Base-by-base conservation (phyloP, 106 monocot genomes). In the Triglochin maritima region DNA sequence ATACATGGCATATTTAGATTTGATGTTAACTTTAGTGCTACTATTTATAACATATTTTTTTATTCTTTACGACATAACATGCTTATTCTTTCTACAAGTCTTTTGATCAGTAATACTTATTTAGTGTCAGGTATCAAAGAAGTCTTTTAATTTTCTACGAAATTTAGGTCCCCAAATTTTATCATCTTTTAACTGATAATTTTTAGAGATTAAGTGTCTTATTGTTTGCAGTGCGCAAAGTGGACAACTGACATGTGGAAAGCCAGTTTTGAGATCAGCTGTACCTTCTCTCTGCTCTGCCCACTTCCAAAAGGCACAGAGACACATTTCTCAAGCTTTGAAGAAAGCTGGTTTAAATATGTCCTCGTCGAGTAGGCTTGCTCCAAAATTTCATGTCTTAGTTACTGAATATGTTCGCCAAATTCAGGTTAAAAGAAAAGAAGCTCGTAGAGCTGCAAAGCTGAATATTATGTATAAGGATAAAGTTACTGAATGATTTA, bases 221-320 rank as follows among this genome's bases (percentile, higher is more conserved):
- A 5, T 72, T 53, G 6, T 55, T 66, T 69, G 16, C 76, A 77
- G 77, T 64, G 64, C 55, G 43, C 77, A 63, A n/a, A 57, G 44
- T 50, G 77, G 77, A 4, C 57, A 44, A 50, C 49, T 77, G 14
- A 47, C 49, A 43, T 77, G 77, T 63, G 77, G 70, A 57, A 77
- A 77, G 62, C 77, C 77, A 50, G 64, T 77, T 77, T 62, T 77
- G n/a, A 64, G 64, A 12, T 49, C 70, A 49, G 63, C 62, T 43
- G 57, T 63, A 29, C 77, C 70, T 70, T 70, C 77, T 9, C 64
- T 70, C 13, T 77, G 77, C 16, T 57, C 69, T 10, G 44, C 49
- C 16, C 77, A 77, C 43, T 57, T 77, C 9, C 77, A 65, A 49
- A 77, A 70, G 57, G 77, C 70, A 56, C 77, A 77, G 53, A 77